Percentiles rank a stretch among this genome's conserved stretches.
These are phyloP conservation scores for Asterophora lycoperdoides DNA, from an alignment of 768 basidiomycete genomes.

Conservation along the genomic window DNA sequence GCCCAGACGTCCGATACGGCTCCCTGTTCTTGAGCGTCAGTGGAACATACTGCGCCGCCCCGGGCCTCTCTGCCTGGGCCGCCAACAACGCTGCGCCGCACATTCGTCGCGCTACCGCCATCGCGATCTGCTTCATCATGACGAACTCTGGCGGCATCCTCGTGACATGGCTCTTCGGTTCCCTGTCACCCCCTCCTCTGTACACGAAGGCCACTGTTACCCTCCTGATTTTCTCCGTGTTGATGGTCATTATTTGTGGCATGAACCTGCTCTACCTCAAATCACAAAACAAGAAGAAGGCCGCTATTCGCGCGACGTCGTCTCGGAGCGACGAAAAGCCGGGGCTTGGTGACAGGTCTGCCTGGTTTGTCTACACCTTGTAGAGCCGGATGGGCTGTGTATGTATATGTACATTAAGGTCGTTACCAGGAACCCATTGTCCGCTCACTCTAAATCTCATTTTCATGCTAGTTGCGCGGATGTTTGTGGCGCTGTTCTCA, in stretches of 20 bases:
- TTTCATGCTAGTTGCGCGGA: too few species aligned
- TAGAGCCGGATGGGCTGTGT: constrained; percentile 18
- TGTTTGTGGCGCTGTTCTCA: too few species aligned
- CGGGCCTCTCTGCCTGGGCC: constrained; percentile 52
- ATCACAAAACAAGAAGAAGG: constrained; percentile 44
- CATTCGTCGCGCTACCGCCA: constrained; percentile 50
- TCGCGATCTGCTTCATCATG: constrained; percentile 55
- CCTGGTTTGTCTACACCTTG: constrained; percentile 51
- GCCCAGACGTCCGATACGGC: too few species aligned
- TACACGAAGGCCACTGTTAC: constrained; percentile 44
- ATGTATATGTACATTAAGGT: too few species aligned
- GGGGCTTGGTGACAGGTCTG: constrained; percentile 45
- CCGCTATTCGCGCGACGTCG: constrained; percentile 26
- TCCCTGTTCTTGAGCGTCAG: too few species aligned
- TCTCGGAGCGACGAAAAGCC: constrained; percentile 32
- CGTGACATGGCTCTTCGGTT: constrained; percentile 55
- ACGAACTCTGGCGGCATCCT: constrained; percentile 60
- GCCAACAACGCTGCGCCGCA: constrained; percentile 60
- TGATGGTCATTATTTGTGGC: constrained; percentile 38
- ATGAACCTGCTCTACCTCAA: constrained; percentile 40
- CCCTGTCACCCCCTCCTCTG: constrained; percentile 43
- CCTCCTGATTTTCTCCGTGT: constrained; percentile 35
- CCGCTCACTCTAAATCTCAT: too few species aligned
- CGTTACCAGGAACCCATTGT: too few species aligned
- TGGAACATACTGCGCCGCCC: constrained; percentile 43